Evolutionary conservation across 2,329 filamentous ascomycete genomes (phyloP).

Genomic region (Aspergillus neoniger): DNA sequence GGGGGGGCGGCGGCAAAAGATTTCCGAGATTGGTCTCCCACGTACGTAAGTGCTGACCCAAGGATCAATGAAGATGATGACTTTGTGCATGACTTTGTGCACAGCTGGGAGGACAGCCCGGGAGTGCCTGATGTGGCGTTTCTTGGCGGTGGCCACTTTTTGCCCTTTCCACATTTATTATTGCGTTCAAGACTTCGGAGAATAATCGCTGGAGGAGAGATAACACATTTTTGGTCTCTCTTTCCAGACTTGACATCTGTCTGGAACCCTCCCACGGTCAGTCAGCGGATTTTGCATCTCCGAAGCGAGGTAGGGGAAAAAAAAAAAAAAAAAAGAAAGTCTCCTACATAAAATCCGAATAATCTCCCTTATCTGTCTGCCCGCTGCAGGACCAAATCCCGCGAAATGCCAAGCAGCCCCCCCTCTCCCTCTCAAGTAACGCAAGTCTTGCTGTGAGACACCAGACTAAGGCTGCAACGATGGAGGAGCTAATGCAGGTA

Average conservation of each 20-base stretch:
- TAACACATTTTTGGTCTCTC: too few species aligned
- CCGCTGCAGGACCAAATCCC: neutral
- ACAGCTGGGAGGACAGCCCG: conserved; percentile 1
- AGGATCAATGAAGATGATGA: neutral
- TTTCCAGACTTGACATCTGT: neutral
- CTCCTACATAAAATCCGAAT: neutral
- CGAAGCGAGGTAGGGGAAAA: neutral
- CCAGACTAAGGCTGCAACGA: neutral
- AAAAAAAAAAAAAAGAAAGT: too few species aligned
- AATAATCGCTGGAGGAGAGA: too few species aligned
- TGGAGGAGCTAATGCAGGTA: conserved; percentile 1
- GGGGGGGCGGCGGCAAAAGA: too few species aligned
- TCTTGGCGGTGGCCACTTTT: conserved; percentile 21
- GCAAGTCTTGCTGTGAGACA: conserved; percentile 1
- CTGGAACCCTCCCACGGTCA: neutral
- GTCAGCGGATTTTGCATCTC: neutral
- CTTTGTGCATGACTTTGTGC: neutral
- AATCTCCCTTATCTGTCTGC: neutral
- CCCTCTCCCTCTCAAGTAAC: neutral
- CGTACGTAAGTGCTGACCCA: too few species aligned
- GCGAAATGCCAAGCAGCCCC: neutral
- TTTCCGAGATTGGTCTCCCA: neutral
- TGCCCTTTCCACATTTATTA: neutral
- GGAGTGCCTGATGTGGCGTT: conserved; percentile 23
- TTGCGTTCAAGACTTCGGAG: too few species aligned